Base-by-base conservation (phyloP, 441 rosid species). In the Populus hybrid region DNA sequence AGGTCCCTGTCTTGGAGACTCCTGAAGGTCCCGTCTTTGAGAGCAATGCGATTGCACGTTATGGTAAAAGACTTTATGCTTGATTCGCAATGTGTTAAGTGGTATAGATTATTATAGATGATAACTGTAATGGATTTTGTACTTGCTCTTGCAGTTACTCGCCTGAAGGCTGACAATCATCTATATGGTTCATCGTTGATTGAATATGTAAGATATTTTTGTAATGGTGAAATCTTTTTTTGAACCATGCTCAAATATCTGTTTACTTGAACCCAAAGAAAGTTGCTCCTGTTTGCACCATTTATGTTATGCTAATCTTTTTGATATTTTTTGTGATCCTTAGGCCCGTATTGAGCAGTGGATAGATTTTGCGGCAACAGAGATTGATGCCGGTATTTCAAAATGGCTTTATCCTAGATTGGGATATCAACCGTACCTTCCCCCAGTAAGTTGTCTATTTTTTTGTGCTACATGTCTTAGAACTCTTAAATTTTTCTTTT, bases 1-100 rank as follows among this genome's bases (percentile, higher is more conserved):
- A 95, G 98, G 86, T 92, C 79, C 99, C 98, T 24, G 91, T 91
- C 53, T 81, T 93, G 84, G 91, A 93, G 85, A 93, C 98, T 31
- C 96, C 98, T 0, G 97, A 95, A 5, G 98, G 98, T 78, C 76
- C 93, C 8, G 63, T 95, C 20, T 93, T 91, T 70, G 98, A 95
- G 87, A 95, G 99, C 89, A 95, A 93, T 76, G 97, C 99, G 2
- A 93, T 95, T 78, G 97, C 97, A 10, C 94, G 96, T 9, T 93
- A 92, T 65, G 97, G 99, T 95, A 45, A 45, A 76, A 82, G 80
- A 24, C 11, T 63, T 1, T 14, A 28, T 12, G 56, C 66, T 20
- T 8, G 26, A 65, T 23, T 65, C 11, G 33, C 6, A 2, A 5
- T 53, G 61, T 18, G 61, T 18, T 6, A 16, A 16, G 0, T 53